Conservation (phyloP, 768 basidiomycete genomes). For the Naganishia randhawae region DNA sequence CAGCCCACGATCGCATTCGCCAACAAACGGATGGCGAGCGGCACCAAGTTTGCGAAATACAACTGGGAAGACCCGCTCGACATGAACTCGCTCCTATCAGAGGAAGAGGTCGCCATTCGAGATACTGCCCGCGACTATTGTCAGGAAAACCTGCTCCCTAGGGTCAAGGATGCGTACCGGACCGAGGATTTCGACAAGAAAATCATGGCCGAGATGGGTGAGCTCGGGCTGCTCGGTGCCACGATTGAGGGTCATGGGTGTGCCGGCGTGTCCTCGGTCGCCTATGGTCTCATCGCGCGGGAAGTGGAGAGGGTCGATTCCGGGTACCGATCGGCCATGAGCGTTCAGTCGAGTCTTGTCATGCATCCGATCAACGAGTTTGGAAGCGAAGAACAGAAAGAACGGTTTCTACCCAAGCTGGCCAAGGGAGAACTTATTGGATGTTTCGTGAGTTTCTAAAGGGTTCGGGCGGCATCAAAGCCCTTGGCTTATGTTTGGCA, state of each 20-base stretch:
- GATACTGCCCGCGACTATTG: constrained; percentile 59
- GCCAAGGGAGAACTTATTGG: constrained; percentile 81
- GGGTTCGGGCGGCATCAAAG: too few species aligned
- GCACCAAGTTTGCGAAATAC: constrained; percentile 46
- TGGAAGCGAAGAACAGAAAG: constrained; percentile 83
- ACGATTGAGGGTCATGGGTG: constrained; percentile 93
- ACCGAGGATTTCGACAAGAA: constrained; percentile 80
- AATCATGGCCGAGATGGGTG: constrained; percentile 86
- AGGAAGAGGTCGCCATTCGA: constrained; percentile 83
- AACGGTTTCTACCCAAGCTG: constrained; percentile 79
- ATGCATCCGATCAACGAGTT: constrained; percentile 77
- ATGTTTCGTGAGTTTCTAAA: constrained; percentile 87
- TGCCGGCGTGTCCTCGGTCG: constrained; percentile 83
- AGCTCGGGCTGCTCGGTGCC: constrained; percentile 81
- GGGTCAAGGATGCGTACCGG: constrained; percentile 81
- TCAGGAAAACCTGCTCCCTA: constrained; percentile 77
- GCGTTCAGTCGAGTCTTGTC: constrained; percentile 79
- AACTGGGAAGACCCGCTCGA: constrained; percentile 71
- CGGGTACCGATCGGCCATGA: constrained; percentile 89
- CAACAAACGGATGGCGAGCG: constrained; percentile 22
- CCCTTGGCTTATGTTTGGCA: too few species aligned
- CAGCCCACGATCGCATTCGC: constrained; percentile 11
- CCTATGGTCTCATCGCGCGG: constrained; percentile 87
- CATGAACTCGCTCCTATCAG: constrained; percentile 72
- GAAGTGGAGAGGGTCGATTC: constrained; percentile 96